These are phyloP conservation scores for Dioscorea zingiberensis DNA, from an alignment of 106 monocot species.

Conservation along the genomic window DNA sequence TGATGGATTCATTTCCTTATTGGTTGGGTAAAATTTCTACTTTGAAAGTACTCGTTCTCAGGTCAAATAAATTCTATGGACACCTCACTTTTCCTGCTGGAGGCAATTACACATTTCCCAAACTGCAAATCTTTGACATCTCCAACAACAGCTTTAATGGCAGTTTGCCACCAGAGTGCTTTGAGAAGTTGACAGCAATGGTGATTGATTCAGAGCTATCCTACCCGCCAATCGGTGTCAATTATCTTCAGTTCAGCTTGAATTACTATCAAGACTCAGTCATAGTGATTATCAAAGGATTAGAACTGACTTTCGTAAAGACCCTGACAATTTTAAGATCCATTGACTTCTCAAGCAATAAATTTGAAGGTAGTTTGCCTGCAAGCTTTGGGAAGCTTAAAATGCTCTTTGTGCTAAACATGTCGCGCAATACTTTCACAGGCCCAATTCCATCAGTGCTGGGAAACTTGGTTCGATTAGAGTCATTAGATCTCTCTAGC, in stretches of 20 bases:
- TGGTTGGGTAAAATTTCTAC: slow-evolving; percentile 34
- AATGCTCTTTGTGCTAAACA: slow-evolving; percentile 37
- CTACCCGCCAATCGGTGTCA: background rate
- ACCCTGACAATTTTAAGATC: slow-evolving; percentile 41
- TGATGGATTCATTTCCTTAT: slow-evolving; percentile 50
- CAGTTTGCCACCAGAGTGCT: background rate
- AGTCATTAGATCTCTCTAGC: slow-evolving; percentile 58
- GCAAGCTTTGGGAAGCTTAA: slow-evolving; percentile 30
- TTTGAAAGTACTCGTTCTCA: slow-evolving; percentile 12
- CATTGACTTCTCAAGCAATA: slow-evolving; percentile 64
- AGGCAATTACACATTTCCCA: background rate
- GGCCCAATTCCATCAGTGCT: slow-evolving; percentile 44
- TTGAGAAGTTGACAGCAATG: slow-evolving; percentile 8
- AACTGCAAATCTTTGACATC: slow-evolving; percentile 7
- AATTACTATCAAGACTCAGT: slow-evolving; percentile 36
- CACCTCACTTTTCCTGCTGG: slow-evolving; percentile 16
- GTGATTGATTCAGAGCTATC: background rate
- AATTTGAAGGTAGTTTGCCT: slow-evolving; percentile 53
- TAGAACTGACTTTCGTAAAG: slow-evolving; percentile 30
- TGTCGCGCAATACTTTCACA: slow-evolving; percentile 45
- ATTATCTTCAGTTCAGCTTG: background rate
- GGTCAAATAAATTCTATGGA: background rate
- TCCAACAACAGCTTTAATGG: background rate
- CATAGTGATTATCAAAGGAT: slow-evolving; percentile 51
- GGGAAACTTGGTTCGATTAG: slow-evolving; percentile 33